Evolutionary conservation across 805 yeast species (phyloP).

Genomic region (Jamesozyma gamospora): DNA sequence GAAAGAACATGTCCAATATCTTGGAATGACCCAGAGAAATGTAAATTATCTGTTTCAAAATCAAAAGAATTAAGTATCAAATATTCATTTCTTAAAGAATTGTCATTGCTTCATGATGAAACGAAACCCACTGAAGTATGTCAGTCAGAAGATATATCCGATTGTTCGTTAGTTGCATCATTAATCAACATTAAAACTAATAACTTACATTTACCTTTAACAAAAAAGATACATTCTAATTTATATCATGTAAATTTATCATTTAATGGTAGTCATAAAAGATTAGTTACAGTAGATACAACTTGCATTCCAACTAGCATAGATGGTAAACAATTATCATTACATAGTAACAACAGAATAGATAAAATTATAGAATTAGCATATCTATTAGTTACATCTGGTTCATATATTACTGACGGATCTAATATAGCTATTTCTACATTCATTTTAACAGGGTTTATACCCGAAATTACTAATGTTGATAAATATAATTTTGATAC

Average conservation of each 20-base stretch:
- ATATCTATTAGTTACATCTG: constrained; percentile 46
- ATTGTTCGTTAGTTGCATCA: constrained; percentile 72
- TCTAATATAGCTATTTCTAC: constrained; percentile 71
- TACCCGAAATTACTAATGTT: constrained; percentile 47
- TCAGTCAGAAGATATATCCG: constrained; percentile 30
- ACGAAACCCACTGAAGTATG: constrained; percentile 3
- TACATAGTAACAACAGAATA: constrained; percentile 8
- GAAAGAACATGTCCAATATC: constrained; percentile 13
- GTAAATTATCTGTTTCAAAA: neutral
- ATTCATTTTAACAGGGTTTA: constrained; percentile 56
- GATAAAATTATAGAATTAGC: constrained; percentile 59
- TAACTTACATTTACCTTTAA: constrained; percentile 7
- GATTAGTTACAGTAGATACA: constrained; percentile 17
- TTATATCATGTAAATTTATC: constrained; percentile 16
- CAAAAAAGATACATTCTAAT: constrained; percentile 9
- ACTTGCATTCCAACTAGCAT: constrained; percentile 15
- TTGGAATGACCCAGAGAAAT: constrained; percentile 10
- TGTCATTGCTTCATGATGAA: neutral
- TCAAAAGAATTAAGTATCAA: constrained; percentile 1
- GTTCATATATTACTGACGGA: constrained; percentile 56
- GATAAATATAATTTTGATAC: constrained; percentile 26
- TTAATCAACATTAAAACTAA: constrained; percentile 40
- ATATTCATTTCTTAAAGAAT: constrained; percentile 4
- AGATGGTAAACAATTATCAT: constrained; percentile 11
- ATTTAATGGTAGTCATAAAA: constrained; percentile 21